Evolutionary conservation across 208 protist species (phyloP).

Genomic region (Acanthamoeba polyphaga): DNA sequence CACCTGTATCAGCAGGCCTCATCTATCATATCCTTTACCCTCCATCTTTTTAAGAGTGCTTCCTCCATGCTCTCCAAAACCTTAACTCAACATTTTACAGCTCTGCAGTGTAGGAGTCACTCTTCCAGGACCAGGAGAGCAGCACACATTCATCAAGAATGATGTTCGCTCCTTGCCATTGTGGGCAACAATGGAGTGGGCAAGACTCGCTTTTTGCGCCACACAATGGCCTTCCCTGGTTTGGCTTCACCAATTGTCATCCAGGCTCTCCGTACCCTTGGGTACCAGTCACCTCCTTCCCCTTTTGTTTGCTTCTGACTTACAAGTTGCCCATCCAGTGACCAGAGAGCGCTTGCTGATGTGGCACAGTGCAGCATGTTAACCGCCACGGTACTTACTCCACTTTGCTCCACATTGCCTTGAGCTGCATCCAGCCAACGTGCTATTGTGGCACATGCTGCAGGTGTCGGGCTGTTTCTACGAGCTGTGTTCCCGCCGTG

Average conservation of each 20-base stretch:
- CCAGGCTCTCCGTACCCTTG: background rate
- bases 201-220: background rate
- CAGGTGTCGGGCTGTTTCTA: background rate
- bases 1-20: too few species aligned
- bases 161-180: background rate
- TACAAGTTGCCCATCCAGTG: background rate
- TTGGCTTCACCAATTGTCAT: background rate
- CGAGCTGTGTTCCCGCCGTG: background rate
- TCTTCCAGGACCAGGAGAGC: background rate
- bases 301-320: background rate
- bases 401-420: background rate
- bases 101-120: background rate
- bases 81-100: background rate
- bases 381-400: background rate
- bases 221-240: background rate
- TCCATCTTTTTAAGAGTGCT: too few species aligned
- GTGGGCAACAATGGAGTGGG: slow-evolving; percentile 26
- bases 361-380: background rate
- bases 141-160: background rate
- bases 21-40: too few species aligned
- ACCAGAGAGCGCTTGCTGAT: too few species aligned
- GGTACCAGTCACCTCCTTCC: background rate
- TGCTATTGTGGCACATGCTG: background rate
- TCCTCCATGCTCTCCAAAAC: background rate
- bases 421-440: background rate